These are phyloP conservation scores for Xylaria acuta DNA, from an alignment of 495 filamentous ascomycete species.

Conservation along the genomic window DNA sequence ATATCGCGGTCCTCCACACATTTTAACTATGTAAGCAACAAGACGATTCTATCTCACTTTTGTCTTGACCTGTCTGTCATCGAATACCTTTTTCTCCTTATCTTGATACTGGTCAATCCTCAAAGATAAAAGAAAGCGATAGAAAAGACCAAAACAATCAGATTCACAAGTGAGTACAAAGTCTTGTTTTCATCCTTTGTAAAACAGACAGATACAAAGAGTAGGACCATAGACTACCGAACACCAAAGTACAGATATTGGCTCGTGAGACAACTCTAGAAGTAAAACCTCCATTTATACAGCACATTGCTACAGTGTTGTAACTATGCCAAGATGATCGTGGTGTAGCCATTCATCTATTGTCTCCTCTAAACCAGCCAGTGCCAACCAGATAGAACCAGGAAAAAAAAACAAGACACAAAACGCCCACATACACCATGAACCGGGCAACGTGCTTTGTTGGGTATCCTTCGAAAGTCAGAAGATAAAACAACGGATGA, in stretches of 20 bases:
- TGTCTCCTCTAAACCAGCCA: not conserved
- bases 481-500: not conserved
- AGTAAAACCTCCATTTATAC: not conserved
- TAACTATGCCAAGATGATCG: not conserved
- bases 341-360: not conserved
- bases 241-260: not conserved
- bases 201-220: not conserved
- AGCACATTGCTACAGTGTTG: not conserved
- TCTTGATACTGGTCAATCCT: not conserved
- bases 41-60: conserved; percentile 14
- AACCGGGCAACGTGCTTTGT: not conserved
- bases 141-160: conserved; percentile 6
- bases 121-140: conserved; percentile 6
- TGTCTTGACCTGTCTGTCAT: not conserved
- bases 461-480: conserved; percentile 25
- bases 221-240: not conserved
- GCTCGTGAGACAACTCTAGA: not conserved
- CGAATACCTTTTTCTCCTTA: not conserved
- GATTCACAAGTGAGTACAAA: conserved; percentile 15
- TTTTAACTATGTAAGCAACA: not conserved
- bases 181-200: not conserved
- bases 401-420: not conserved
- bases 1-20: not conserved
- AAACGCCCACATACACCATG: conserved; percentile 19
- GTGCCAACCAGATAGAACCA: not conserved